Conservation (phyloP, 495 filamentous ascomycete genomes). For the Lasiosphaeriaceae sp. region DNA sequence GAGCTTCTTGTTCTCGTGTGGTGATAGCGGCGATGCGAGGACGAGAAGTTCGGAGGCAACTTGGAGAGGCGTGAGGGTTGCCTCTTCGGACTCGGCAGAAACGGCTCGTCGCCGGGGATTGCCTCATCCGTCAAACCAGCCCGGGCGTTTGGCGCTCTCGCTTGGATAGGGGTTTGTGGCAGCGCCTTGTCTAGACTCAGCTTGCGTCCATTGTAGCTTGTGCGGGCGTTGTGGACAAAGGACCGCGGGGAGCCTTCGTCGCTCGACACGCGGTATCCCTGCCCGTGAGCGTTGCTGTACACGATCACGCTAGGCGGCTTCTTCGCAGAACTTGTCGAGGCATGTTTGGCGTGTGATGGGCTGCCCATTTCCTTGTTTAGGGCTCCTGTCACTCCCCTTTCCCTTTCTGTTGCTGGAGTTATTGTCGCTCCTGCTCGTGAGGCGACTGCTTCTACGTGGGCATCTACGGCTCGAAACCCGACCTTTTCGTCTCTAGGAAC, state of each 20-base stretch:
- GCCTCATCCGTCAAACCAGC: slow-evolving; percentile 47
- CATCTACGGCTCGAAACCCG: slow-evolving; percentile 11
- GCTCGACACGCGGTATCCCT: slow-evolving; percentile 25
- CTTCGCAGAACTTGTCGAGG: slow-evolving; percentile 35
- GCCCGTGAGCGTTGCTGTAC: slow-evolving; percentile 32
- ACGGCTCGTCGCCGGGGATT: slow-evolving; percentile 45
- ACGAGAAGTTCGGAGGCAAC: slow-evolving; percentile 24
- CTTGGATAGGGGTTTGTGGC: slow-evolving; percentile 41
- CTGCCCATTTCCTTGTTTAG: slow-evolving; percentile 21
- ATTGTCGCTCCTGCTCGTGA: slow-evolving; percentile 1
- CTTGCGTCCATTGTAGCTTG: slow-evolving; percentile 17
- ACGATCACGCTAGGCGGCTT: slow-evolving; percentile 45
- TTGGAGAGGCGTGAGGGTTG: slow-evolving; percentile 43
- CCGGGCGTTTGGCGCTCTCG: slow-evolving; percentile 44
- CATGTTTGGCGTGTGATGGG: slow-evolving; percentile 30
- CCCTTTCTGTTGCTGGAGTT: neutral
- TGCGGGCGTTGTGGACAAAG: slow-evolving; percentile 7
- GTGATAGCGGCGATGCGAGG: slow-evolving; percentile 19
- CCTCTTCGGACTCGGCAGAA: slow-evolving; percentile 35
- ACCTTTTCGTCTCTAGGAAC: slow-evolving; percentile 24
- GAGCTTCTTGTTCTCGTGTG: slow-evolving; percentile 35
- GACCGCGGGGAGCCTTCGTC: slow-evolving; percentile 37
- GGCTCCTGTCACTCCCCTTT: neutral
- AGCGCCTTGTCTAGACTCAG: slow-evolving; percentile 38
- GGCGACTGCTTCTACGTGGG: slow-evolving; percentile 16